Conservation (phyloP, 352 stramenopile species). For the Phytophthora aleatoria region DNA sequence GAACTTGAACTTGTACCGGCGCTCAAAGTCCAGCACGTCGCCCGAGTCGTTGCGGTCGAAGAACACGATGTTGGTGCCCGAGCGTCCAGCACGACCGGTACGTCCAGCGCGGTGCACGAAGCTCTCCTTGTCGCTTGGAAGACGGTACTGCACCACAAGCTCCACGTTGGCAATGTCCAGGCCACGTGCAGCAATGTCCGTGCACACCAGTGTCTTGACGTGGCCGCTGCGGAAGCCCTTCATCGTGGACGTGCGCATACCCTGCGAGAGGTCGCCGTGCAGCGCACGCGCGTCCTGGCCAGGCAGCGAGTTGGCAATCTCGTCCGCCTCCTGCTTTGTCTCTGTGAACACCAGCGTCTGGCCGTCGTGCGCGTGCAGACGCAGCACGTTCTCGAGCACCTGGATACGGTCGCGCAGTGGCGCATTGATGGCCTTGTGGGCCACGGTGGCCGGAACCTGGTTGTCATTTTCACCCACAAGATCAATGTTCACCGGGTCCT, state of each 20-base stretch:
- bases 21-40: conserved; percentile 82
- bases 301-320: conserved; percentile 91
- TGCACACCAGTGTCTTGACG: conserved; percentile 93
- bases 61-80: conserved; percentile 87
- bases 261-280: conserved; percentile 82
- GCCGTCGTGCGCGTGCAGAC: conserved; percentile 66
- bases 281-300: conserved; percentile 62
- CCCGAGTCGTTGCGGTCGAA: conserved; percentile 69
- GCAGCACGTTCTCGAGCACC: conserved; percentile 72
- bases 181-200: conserved; percentile 89
- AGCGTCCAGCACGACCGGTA: conserved; percentile 86
- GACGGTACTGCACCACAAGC: conserved; percentile 94
- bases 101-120: conserved; percentile 94
- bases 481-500: conserved; percentile 94
- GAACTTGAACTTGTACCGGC: conserved; percentile 81
- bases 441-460: conserved; percentile 85
- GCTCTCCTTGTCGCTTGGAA: conserved; percentile 93
- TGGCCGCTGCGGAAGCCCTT: conserved; percentile 94
- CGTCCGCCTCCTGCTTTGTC: conserved; percentile 96
- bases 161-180: conserved; percentile 92
- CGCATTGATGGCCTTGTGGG: conserved; percentile 93
- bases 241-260: conserved; percentile 94
- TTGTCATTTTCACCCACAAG: conserved; percentile 91
- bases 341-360: conserved; percentile 97
- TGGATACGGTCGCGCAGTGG: conserved; percentile 70